Evolutionary conservation across 495 filamentous ascomycete species (phyloP), one percentile per base, ranked within the genome.

Genomic region (Penicillium waksmanii): DNA sequence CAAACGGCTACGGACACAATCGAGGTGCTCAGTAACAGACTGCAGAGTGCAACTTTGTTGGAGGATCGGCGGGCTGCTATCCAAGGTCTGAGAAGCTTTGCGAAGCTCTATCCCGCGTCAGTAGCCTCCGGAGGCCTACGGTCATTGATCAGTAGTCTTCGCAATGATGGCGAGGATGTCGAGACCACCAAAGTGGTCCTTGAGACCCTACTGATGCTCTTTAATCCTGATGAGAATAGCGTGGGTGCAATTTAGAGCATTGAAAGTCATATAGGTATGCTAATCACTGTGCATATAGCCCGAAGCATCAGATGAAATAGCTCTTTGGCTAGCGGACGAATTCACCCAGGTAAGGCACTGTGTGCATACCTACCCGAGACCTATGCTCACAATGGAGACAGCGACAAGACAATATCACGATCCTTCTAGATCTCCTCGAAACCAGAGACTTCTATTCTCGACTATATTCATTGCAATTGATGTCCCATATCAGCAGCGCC

Each of bases 1-100:
- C 95, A 98, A 84, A 95, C 90, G 73, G 95, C 92, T 57, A 90
- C 89, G 65, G 92, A 96, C 66, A 96, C 95, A 18, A 98, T 98
- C 69, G 87, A 88, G 57, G 89, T 90, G 44, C 82, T 97, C 46
- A 94, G 89, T 76, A 86, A 87, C 66, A 89, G 95, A 53, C 84
- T 98, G 31, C 86, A 89, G 64, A 93, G 87, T 57, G 91, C 92
- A 33, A 96, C 91, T 1, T 82, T 98, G 18, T 83, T 98, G 36
- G 95, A 98, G 76, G 95, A 98, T 75, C 87, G 95, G 51, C 88
- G 95, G 56, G 92, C 90, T 54, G 93, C 95, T 44, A 96, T 98
- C 51, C 84, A 96, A 56, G 95, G 95, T 33, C 80, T 98, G 35
- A 84, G 96, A 60, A 96, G 92, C 80, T 97, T 98, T 74, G 92